Percentiles rank a stretch among this genome's conserved stretches.
phyloP scores from a whole-genome alignment of 352 stramenopile species.

The Chrysophaeum taylorii region DNA sequence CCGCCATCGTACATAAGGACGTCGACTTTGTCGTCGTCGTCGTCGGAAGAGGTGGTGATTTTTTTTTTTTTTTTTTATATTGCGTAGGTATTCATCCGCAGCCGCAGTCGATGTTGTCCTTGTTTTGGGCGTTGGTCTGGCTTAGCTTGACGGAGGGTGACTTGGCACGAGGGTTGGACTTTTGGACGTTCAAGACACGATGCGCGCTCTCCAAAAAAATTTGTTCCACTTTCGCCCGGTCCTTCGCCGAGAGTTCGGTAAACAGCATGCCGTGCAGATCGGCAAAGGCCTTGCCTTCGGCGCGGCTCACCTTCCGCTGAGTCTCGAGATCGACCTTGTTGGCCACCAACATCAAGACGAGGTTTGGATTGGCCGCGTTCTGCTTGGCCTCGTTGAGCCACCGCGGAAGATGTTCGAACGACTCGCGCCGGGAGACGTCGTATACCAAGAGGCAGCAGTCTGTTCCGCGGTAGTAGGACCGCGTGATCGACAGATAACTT shows the following conservation, averaged over 20 bases:
- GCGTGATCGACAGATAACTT: conserved; percentile 77
- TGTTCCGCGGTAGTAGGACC: conserved; percentile 75
- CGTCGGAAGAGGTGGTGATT: too few relatives aligned
- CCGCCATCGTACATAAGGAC: too few relatives aligned
- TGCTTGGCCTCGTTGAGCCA: conserved; percentile 12
- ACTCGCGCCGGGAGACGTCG: conserved; percentile 29
- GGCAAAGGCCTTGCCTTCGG: conserved; percentile 51
- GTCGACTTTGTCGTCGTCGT: too few relatives aligned
- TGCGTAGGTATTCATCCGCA: too few relatives aligned
- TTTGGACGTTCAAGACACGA: background rate
- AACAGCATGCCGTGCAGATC: conserved; percentile 69
- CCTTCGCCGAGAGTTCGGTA: conserved; percentile 71
- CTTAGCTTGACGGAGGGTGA: too few relatives aligned
- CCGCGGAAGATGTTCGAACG: background rate
- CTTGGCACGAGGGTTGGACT: background rate
- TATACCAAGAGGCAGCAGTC: conserved; percentile 64
- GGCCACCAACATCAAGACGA: conserved; percentile 78
- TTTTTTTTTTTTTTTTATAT: too few relatives aligned
- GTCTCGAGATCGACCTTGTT: conserved; percentile 78
- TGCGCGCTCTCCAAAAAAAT: conserved; percentile 19
- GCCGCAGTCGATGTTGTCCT: too few relatives aligned
- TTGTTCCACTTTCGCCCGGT: conserved; percentile 68
- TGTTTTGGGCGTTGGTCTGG: too few relatives aligned
- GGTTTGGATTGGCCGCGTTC: conserved; percentile 6
- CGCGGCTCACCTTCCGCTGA: background rate